These are phyloP conservation scores for Aspergillus thermomutatus DNA, from an alignment of 2,329 filamentous ascomycete genomes.

Conservation along the genomic window DNA sequence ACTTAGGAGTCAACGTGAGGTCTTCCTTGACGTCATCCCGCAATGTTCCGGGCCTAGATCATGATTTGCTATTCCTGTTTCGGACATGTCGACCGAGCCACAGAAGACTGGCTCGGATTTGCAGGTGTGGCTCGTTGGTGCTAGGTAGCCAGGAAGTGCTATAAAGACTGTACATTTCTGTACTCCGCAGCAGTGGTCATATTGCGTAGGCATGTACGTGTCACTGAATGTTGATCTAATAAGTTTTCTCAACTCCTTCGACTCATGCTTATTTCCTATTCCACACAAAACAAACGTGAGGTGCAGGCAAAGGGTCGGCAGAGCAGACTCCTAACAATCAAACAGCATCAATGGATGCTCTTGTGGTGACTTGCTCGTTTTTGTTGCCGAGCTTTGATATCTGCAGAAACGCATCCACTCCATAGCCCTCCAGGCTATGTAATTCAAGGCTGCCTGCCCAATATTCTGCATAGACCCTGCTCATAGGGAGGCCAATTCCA, in stretches of 20 bases:
- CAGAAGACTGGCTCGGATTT: slow-evolving; percentile 5
- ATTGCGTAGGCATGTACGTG: not conserved
- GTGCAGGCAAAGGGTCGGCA: not conserved
- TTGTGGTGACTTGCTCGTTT: slow-evolving; percentile 84
- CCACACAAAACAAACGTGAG: not conserved
- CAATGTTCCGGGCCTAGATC: not conserved
- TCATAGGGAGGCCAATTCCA: slow-evolving; percentile 91
- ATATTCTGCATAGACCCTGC: slow-evolving; percentile 92
- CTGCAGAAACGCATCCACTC: slow-evolving; percentile 91
- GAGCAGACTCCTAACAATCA: slow-evolving; percentile 31
- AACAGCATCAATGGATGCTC: slow-evolving; percentile 74
- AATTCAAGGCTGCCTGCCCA: slow-evolving; percentile 92
- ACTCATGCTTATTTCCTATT: not conserved
- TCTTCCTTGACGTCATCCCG: slow-evolving; percentile 19
- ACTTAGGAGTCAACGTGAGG: not conserved
- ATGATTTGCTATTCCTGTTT: slow-evolving; percentile 2
- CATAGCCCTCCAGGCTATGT: slow-evolving; percentile 92
- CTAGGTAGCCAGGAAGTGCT: not conserved
- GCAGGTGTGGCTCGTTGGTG: slow-evolving; percentile 1
- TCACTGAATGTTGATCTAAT: too few relatives aligned
- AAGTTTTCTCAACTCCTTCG: too few relatives aligned
- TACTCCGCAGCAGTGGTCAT: not conserved
- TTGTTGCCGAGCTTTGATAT: slow-evolving; percentile 97
- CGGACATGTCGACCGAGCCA: not conserved
- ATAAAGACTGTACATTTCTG: not conserved